These are phyloP conservation scores for Chamaenerion angustifolium DNA, from an alignment of 345 rosid genomes.

Conservation along the genomic window DNA sequence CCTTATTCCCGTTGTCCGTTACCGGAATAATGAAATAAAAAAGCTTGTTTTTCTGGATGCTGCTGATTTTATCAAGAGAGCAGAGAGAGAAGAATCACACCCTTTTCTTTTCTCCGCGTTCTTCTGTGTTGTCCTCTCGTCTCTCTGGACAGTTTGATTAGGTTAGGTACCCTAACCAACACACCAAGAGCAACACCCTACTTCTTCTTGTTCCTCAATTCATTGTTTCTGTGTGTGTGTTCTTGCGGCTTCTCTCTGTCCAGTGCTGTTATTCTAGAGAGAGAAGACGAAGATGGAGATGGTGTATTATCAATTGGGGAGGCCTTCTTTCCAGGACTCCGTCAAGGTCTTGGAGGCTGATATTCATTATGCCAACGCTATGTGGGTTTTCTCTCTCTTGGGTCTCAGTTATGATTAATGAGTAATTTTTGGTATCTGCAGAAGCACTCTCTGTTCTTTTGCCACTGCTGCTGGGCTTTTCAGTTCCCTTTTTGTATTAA, in stretches of 20 bases:
- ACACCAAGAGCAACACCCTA: not conserved
- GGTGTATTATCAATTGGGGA: constrained; percentile 43
- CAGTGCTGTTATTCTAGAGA: constrained; percentile 2
- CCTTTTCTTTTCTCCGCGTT: not conserved
- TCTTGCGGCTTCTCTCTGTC: constrained; percentile 4
- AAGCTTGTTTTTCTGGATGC: too few relatives aligned
- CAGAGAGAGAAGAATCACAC: too few relatives aligned
- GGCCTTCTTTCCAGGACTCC: constrained; percentile 60
- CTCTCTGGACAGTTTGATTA: too few relatives aligned
- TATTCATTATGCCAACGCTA: constrained; percentile 70
- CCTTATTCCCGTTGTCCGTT: too few relatives aligned
- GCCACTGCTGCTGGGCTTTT: not conserved
- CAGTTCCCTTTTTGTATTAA: too few relatives aligned
- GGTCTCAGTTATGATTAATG: constrained; percentile 1
- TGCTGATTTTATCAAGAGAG: too few relatives aligned
- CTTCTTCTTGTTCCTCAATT: not conserved
- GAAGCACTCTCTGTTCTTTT: constrained; percentile 1
- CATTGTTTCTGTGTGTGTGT: constrained; percentile 5
- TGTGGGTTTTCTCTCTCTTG: constrained; percentile 39
- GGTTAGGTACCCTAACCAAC: constrained; percentile 4
- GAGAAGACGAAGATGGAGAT: constrained; percentile 18
- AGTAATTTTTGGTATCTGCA: too few relatives aligned
- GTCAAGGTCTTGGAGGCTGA: constrained; percentile 75
- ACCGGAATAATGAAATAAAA: too few relatives aligned
- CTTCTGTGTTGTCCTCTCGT: not conserved